Percentiles rank a stretch among this genome's conserved stretches.
phyloP scores from a whole-genome alignment of 139 green algal species.

The Haematococcus sp. region DNA sequence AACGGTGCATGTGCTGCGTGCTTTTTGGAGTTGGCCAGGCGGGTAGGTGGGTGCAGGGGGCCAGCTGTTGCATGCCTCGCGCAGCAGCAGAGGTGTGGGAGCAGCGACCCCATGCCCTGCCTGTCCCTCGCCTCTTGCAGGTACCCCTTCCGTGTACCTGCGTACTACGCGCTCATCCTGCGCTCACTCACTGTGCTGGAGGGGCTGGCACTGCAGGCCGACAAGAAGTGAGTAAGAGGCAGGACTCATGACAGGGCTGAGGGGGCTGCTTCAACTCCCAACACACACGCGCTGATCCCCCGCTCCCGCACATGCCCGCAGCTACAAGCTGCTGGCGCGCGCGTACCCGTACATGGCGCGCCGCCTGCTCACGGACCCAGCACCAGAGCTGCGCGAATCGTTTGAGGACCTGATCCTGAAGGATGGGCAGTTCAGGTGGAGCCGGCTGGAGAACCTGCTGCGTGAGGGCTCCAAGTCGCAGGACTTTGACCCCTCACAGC shows the following conservation, averaged over 20 bases:
- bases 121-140: background rate
- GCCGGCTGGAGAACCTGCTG: slow-evolving; percentile 84
- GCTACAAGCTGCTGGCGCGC: slow-evolving; percentile 88
- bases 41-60: too few species aligned
- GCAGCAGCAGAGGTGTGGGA: too few species aligned
- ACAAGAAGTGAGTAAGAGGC: slow-evolving; percentile 20
- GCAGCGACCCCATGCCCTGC: too few species aligned
- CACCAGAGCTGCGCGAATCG: slow-evolving; percentile 70
- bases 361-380: slow-evolving; percentile 89
- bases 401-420: slow-evolving; percentile 85
- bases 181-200: slow-evolving; percentile 94
- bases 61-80: too few species aligned
- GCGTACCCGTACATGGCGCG: slow-evolving; percentile 97
- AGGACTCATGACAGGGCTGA: background rate
- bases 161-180: slow-evolving; percentile 97
- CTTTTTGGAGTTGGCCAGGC: too few species aligned
- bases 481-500: slow-evolving; percentile 76
- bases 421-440: slow-evolving; percentile 56
- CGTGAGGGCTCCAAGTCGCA: slow-evolving; percentile 72
- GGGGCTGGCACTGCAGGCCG: slow-evolving; percentile 70
- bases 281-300: background rate
- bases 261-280: slow-evolving; percentile 4
- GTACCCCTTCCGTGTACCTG: slow-evolving; percentile 68
- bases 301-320: background rate
- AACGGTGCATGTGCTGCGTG: too few species aligned